Evolutionary conservation across 805 yeast genomes (phyloP), one percentile per base, ranked within the genome.

Genomic region (Gaillardinia entomophila): DNA sequence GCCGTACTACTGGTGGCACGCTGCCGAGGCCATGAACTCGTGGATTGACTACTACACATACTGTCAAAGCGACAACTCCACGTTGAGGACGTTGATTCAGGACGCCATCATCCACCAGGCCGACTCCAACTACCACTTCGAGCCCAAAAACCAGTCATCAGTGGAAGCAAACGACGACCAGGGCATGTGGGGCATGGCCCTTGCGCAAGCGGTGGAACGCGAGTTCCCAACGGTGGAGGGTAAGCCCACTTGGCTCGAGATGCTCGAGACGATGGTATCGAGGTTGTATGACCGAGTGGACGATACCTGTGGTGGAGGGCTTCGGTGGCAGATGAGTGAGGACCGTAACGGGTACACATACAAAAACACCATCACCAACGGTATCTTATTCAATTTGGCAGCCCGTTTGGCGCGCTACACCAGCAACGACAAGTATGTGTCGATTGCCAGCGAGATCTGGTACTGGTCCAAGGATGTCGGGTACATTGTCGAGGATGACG

Each of bases 1-100:
- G 22, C 50, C 50, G 3, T 44, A 46, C 42, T 46, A 44, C 43
- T 46, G 50, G 50, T 46, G 50, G 50, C 37, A 46, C 32, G 50
- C 50, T 32, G 50, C 48, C 6, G 50, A 44, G 18, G 45, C 34
- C 6, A 44, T 46, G 24, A 48, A 48, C 23, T 46, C 47, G 16
- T 42, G 46, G 48, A 44, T 46, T 17, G 50, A 46, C 33, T 44
- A 44, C 41, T 43, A 41, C 45, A 36, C 41, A 11, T 44, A 38
- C 26, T 46, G 48, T 27, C 38, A 36, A n/a, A 22, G 27, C 19
- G 42, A 40, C 30, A 46, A 46, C 27, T 33, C 12, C 10, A 38
- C 48, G 6, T 46, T 44, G 26, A 27, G 38, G 19, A 12, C 33
- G 6, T 25, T 42, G 13, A 38, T 46, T 11, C 33, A 16, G 18